Percentiles rank a stretch among this genome's conserved stretches.
These are phyloP conservation scores for Nicotiana rustica DNA, from an alignment of 305 asterid species.

Conservation along the genomic window DNA sequence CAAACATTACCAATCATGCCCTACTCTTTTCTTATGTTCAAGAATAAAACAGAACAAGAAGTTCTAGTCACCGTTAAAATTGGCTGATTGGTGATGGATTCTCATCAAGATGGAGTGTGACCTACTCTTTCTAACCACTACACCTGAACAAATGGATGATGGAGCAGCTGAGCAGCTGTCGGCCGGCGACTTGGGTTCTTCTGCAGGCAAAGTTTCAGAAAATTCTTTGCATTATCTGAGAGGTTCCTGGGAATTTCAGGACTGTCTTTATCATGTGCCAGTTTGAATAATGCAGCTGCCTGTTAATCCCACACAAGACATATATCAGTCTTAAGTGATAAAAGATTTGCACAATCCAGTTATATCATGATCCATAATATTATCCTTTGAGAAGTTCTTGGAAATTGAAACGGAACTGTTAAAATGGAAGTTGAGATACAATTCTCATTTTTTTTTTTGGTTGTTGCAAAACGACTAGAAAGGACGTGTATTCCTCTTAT, in stretches of 20 bases:
- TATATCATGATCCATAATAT: background rate
- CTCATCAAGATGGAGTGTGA: background rate
- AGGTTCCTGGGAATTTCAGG: conserved; percentile 87
- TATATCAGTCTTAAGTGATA: conserved; percentile 24
- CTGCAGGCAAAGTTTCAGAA: conserved; percentile 79
- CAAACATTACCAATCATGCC: background rate
- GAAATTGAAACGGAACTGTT: background rate
- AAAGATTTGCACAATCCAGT: conserved; percentile 24
- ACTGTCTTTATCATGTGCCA: conserved; percentile 81
- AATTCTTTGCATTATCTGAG: conserved; percentile 72
- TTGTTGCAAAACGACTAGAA: background rate
- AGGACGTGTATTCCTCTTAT: background rate
- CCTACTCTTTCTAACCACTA: background rate
- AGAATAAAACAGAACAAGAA: background rate
- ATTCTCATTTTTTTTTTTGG: background rate
- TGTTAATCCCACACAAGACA: conserved; percentile 41
- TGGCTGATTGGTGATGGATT: background rate
- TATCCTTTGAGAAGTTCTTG: background rate
- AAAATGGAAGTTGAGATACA: background rate
- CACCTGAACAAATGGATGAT: conserved; percentile 71
- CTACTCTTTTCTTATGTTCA: background rate
- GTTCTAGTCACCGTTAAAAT: background rate
- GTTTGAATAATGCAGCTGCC: conserved; percentile 92
- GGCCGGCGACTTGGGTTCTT: conserved; percentile 83
- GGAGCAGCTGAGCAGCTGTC: conserved; percentile 64